A percentile compares a stretch with the other conserved stretches of the same genome.
phyloP scores from a whole-genome alignment of 495 filamentous ascomycete species.

The Penicillium simplicissimum region DNA sequence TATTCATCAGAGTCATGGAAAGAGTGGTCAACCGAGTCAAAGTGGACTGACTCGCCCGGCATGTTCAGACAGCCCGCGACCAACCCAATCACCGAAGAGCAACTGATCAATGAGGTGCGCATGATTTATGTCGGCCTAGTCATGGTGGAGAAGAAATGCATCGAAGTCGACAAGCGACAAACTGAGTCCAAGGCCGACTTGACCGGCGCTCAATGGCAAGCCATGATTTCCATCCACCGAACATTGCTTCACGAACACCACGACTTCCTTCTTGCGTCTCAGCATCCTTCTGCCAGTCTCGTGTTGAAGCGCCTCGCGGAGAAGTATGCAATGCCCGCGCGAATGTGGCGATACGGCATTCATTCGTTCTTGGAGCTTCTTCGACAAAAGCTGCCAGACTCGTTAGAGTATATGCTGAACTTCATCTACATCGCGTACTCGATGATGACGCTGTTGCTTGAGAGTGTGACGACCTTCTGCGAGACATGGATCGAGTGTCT shows the following conservation, averaged over 20 bases:
- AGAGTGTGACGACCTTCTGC: conserved; percentile 73
- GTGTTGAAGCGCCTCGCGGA: conserved; percentile 58
- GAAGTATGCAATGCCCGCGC: conserved; percentile 76
- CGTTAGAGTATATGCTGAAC: conserved; percentile 74
- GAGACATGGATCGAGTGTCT: conserved; percentile 93
- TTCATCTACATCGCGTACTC: conserved; percentile 83
- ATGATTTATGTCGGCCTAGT: conserved; percentile 75
- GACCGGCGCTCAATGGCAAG: conserved; percentile 68
- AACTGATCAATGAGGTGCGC: conserved; percentile 67
- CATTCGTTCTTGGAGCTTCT: conserved; percentile 76
- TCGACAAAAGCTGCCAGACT: conserved; percentile 65
- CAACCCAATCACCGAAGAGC: conserved; percentile 70
- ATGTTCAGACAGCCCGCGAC: conserved; percentile 61
- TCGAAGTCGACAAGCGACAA: conserved; percentile 67
- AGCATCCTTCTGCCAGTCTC: conserved; percentile 67
- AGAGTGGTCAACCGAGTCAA: conserved; percentile 10
- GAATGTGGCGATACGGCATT: conserved; percentile 86
- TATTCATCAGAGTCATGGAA: conserved; percentile 10
- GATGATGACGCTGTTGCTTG: conserved; percentile 75
- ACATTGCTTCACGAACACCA: conserved; percentile 77
- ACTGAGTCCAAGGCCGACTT: conserved; percentile 46
- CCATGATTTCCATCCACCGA: conserved; percentile 68
- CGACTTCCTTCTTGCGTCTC: conserved; percentile 77
- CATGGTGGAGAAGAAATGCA: conserved; percentile 79
- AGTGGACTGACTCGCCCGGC: conserved; percentile 44